Base-by-base conservation (phyloP, 2,329 filamentous ascomycete genomes). In the Diaporthe longicolla region DNA sequence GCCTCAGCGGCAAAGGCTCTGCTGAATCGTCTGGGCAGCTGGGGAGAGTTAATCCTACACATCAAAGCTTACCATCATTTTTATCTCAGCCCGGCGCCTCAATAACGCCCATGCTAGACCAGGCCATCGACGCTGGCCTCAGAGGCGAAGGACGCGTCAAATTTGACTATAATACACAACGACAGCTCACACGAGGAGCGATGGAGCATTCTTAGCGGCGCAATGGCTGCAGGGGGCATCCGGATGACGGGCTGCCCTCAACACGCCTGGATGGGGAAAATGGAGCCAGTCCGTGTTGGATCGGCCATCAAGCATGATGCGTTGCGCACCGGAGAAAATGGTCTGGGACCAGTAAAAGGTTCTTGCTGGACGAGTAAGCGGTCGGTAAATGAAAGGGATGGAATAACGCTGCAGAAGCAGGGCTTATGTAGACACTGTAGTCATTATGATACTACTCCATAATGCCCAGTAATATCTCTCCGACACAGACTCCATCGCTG, bases 1-100 rank as follows among this genome's bases (percentile, higher is more conserved):
- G 69, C 29, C 69, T 54, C 69, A 19, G 69, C 69, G 69, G 69
- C 43, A 40, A 71, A 40, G 24, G 32, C 5, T 37, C n/a, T n/a
- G 55, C 37, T 45, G 69, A 61, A 61, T 71, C 69, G 52, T 40
- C 45, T 24, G 54, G 32, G 32, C 13, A 43, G 11, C 32, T 37
- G 26, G 43, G n/a, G 55, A 52, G 1, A 37, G 40, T 9, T 6
- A 54, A 70, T 70, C 54, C 68, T 24, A 59, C 54, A 32, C 13
- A 19, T 55, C 54, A 70, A 61, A 61, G 15, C 43, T 26, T 59
- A 32, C 57, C 10, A 13, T 40, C 21, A 40, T 17, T 40, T 19
- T 13, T 9, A 59, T 59, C 57, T 40, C 57, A 26, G 40, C 35
- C 17, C 57, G 21, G 17, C 57, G 9, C 8, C 21, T 40, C 21